Conservation (phyloP, 2,329 filamentous ascomycete genomes). For the Sporothrix globosa region DNA sequence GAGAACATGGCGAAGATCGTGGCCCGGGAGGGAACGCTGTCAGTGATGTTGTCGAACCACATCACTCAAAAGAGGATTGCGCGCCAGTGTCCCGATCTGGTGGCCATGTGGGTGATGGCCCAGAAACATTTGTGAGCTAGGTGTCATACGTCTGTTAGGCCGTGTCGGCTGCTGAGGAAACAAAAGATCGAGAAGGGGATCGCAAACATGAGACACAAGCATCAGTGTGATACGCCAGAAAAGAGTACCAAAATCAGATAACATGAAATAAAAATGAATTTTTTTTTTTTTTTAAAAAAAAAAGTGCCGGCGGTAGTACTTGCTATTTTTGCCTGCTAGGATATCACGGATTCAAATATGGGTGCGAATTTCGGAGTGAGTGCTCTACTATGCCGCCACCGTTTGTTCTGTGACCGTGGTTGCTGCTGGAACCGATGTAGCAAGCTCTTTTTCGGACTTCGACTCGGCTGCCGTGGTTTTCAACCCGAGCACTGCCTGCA, state of each 20-base stretch:
- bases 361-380: neutral
- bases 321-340: neutral
- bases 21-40: constrained; percentile 29
- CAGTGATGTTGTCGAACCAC: constrained; percentile 37
- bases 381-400: neutral
- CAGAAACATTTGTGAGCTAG: constrained; percentile 34
- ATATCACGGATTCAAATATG: neutral
- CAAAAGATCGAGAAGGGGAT: neutral
- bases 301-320: no score
- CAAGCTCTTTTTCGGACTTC: neutral
- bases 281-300: neutral
- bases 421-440: neutral
- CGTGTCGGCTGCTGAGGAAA: no score
- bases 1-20: constrained; percentile 28
- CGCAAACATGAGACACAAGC: no score
- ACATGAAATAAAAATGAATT: no score
- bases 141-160: no score
- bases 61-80: constrained; percentile 37
- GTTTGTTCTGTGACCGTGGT: neutral
- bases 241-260: no score
- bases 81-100: constrained; percentile 37
- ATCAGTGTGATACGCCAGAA: no score
- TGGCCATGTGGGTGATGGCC: constrained; percentile 37
- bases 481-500: constrained; percentile 66
- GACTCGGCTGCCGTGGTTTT: constrained; percentile 39